A percentile compares a stretch with the other conserved stretches of the same genome.
These are phyloP conservation scores for Sextonia rubra DNA, from an alignment of 164 flowering plant species.

Conservation along the genomic window DNA sequence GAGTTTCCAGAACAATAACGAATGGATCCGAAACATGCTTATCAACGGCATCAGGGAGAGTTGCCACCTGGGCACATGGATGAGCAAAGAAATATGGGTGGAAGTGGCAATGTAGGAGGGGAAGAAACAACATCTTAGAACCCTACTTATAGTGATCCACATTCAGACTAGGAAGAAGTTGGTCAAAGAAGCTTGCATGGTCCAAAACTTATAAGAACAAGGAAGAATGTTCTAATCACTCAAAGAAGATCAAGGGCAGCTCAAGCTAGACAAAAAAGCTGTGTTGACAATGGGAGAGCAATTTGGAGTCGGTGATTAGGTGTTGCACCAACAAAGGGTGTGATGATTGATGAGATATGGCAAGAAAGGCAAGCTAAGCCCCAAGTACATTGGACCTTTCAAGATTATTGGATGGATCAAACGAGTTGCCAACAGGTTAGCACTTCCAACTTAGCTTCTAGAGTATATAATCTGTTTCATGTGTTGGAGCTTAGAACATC, in stretches of 20 bases:
- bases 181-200: background rate
- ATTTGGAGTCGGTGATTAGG: background rate
- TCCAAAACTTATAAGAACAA: background rate
- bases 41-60: too few species aligned
- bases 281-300: background rate
- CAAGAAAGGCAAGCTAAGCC: background rate
- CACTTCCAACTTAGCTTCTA: background rate
- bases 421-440: background rate
- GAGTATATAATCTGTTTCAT: background rate
- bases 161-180: background rate
- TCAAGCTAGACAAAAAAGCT: slow-evolving; percentile 2
- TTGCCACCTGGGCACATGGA: too few species aligned
- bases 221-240: background rate
- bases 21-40: too few species aligned
- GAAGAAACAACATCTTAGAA: too few species aligned
- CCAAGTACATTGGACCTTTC: background rate
- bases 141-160: too few species aligned
- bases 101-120: too few species aligned
- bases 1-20: too few species aligned
- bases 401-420: background rate
- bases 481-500: too few species aligned
- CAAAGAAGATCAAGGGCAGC: background rate
- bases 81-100: too few species aligned
- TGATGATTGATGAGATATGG: background rate
- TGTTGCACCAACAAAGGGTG: background rate